Base-by-base conservation (phyloP, 202 grass and related monocot genomes). In the Digitaria exilis region DNA sequence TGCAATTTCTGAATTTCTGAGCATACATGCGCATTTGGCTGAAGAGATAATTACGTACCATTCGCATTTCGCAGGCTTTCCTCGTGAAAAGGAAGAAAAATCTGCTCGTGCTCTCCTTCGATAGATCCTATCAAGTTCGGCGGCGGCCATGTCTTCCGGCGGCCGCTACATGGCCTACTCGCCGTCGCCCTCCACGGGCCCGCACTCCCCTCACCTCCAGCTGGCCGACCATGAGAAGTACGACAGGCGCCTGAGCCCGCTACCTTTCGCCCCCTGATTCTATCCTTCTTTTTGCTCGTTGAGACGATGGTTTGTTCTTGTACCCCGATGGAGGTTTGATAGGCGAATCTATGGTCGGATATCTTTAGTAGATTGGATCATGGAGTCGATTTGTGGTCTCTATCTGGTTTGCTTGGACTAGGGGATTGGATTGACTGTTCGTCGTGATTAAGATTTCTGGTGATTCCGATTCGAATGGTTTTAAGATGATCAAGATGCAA, bases 101-200 rank as follows among this genome's bases (percentile, higher is more conserved):
- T 29, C 24, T 30, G 58, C 58, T 61, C 25, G 18, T 61, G 58
- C 25, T 30, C 12, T 28, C 56, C 32, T 39, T 41, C 19, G 64
- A 37, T 66, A 41, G 18, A 66, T 51, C 69, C 69, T 70, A 2
- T 26, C 2, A 28, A 50, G 15, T 51, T 45, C 52, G 34, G 21
- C 73, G 32, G 48, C 86, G 66, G 86, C 44, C 69, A 78, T 69
- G 57, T 79, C 82, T 66, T 69, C 74, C 45, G 82, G 80, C 66
- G 79, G 79, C 85, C 76, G 74, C 17, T 88, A 83, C 86, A 88
- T 88, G 80, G 86, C 74, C 65, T 88, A 84, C 79, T 84, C 86
- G 17, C 86, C 75, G 25, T 84, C 80, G 19, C 86, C 80, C 21
- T 88, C 86, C 31, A 79, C 80, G 3, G 80, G 46, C 21, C 74